Evolutionary conservation across 176 grass and related monocot species (phyloP).

Genomic region (Triticum aestivum): DNA sequence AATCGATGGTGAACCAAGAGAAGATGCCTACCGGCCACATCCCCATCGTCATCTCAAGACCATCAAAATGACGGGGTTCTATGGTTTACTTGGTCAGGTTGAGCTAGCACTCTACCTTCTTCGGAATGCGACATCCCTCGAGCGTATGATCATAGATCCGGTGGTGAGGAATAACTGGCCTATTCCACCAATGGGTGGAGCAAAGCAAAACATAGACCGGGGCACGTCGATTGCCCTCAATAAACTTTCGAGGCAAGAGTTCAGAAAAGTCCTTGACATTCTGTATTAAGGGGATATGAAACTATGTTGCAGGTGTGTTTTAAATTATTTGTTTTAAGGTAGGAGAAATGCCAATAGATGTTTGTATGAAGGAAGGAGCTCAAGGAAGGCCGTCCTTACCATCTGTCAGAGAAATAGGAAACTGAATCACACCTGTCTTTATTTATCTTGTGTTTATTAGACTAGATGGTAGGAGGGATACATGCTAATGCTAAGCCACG

Average conservation of each 20-base stretch:
- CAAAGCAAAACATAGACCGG: not conserved
- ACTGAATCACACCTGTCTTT: not conserved
- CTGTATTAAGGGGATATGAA: not conserved
- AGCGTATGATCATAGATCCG: not conserved
- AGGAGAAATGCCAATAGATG: not conserved
- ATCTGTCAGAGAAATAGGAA: not conserved
- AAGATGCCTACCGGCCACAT: not conserved
- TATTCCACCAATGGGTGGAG: not conserved
- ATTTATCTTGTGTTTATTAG: not conserved
- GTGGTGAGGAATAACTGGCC: not conserved
- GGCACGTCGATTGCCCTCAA: not conserved
- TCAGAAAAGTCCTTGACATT: not conserved
- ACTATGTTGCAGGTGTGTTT: not conserved
- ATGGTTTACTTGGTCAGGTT: not conserved
- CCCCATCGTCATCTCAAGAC: not conserved
- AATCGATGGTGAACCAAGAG: not conserved
- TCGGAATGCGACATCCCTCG: not conserved
- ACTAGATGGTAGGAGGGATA: too few species aligned
- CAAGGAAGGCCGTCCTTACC: not conserved
- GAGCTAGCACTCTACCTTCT: not conserved
- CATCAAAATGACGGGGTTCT: constrained; percentile 2
- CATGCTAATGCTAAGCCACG: too few species aligned
- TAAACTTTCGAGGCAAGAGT: not conserved
- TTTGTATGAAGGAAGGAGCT: not conserved
- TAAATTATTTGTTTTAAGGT: not conserved